Evolutionary conservation across 139 green algal species (phyloP), one percentile per base, ranked within the genome.

Genomic region (Dunaliella sp.): DNA sequence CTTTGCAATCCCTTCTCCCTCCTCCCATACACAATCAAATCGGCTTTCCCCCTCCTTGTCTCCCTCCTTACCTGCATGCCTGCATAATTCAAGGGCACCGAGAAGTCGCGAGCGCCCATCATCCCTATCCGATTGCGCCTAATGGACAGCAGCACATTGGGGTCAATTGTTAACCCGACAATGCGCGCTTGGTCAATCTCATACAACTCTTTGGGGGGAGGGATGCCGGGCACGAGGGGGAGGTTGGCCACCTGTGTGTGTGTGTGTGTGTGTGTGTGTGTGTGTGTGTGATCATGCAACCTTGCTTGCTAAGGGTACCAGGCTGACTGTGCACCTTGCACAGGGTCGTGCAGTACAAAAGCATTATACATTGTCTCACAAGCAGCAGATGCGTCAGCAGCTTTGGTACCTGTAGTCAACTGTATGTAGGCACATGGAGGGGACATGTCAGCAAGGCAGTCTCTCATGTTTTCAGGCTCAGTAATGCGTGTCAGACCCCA

Each of bases 101-200:
- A 38, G 37, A 82, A 86, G 0, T 86, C 65, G 21, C 79, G 33
- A 12, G 92, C 82, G 3, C 91, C 91, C 88, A 94, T 91, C 36
- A 85, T 80, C 48, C 37, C 85, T 77, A 94, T 30, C 7, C 91
- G 80, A 86, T 89, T 94, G 77, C 84, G 87, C 32, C 92, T 88
- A 86, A 94, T 94, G 80, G 75, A 57, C 33, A 81, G 26, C 38
- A 94, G 90, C 77, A 89, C 58, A 28, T 85, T 77, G 3, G 92
- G 88, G 83, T 93, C 86, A 22, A 94, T 94, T 76, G 86, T 93
- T 2, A 94, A 88, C 7, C 87, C 89, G 82, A 94, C 91, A 35
- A 94, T 88, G 65, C 91, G 83, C 65, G 57, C 31, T 73, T 82
- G 73, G 79, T 89, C 88, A 59, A 92, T 90, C 76, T 91, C 85